phyloP scores from a whole-genome alignment of 2,329 filamentous ascomycete genomes.

The Aspergillus nomiae region DNA sequence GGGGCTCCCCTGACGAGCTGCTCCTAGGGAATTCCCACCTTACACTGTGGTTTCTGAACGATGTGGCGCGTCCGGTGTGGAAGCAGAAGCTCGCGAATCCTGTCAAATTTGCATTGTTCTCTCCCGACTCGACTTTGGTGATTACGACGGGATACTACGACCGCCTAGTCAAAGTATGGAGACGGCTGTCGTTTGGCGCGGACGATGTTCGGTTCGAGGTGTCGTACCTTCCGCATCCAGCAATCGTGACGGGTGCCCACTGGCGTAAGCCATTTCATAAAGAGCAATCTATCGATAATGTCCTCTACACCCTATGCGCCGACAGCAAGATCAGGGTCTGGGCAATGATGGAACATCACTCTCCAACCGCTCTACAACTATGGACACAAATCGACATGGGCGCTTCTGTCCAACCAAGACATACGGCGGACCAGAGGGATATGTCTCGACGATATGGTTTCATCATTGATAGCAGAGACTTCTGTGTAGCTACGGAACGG shows the following conservation, averaged over 20 bases:
- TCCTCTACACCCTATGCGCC: slow-evolving; percentile 84
- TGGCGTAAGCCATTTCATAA: slow-evolving; percentile 80
- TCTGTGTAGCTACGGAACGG: slow-evolving; percentile 74
- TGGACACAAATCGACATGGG: slow-evolving; percentile 80
- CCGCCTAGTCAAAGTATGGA: slow-evolving; percentile 88
- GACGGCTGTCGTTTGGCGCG: slow-evolving; percentile 77
- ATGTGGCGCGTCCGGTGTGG: slow-evolving; percentile 63
- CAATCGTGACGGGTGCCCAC: slow-evolving; percentile 75
- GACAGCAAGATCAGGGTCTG: slow-evolving; percentile 83
- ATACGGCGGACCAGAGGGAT: slow-evolving; percentile 41
- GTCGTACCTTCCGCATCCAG: slow-evolving; percentile 83
- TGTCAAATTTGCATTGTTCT: slow-evolving; percentile 74
- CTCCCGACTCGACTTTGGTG: slow-evolving; percentile 83
- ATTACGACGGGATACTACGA: slow-evolving; percentile 79
- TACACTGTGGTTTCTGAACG: slow-evolving; percentile 66
- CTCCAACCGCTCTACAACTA: slow-evolving; percentile 71
- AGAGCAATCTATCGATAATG: slow-evolving; percentile 79
- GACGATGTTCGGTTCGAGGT: slow-evolving; percentile 88
- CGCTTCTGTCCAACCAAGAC: slow-evolving; percentile 65
- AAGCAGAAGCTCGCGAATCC: slow-evolving; percentile 71
- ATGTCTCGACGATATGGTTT: slow-evolving; percentile 67
- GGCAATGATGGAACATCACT: slow-evolving; percentile 73
- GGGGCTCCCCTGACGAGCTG: slow-evolving; percentile 84
- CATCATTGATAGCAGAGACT: slow-evolving; percentile 79
- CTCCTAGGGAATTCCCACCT: slow-evolving; percentile 73